These are phyloP conservation scores for Amanita jacksonii DNA, from an alignment of 768 basidiomycete genomes.

Conservation along the genomic window DNA sequence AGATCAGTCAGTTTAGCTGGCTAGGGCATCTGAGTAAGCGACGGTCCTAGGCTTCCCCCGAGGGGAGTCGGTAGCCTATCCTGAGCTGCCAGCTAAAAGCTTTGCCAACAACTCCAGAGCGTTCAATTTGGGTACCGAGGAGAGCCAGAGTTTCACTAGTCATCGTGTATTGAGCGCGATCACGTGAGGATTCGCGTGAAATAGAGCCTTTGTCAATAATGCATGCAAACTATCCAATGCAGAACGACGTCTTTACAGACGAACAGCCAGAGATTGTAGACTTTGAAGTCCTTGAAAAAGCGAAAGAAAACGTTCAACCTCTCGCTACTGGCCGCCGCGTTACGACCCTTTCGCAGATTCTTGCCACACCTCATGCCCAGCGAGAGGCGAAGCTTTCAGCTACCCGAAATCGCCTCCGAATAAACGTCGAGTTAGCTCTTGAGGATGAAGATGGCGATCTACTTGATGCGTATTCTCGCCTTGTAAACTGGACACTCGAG, in stretches of 20 bases:
- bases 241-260: conserved; percentile 36
- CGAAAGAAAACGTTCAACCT: conserved; percentile 84
- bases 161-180: too few species aligned
- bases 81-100: too few species aligned
- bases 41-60: too few species aligned
- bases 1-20: too few species aligned
- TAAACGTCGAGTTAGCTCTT: conserved; percentile 66
- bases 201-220: neutral
- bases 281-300: conserved; percentile 71
- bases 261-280: conserved; percentile 48
- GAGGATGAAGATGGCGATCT: conserved; percentile 80
- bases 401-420: conserved; percentile 54
- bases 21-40: too few species aligned
- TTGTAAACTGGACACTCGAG: conserved; percentile 89
- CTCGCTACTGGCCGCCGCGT: conserved; percentile 72
- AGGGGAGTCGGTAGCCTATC: too few species aligned
- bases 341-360: conserved; percentile 63
- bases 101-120: too few species aligned
- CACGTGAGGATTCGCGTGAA: conserved; percentile 3
- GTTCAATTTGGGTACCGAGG: too few species aligned
- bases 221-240: neutral
- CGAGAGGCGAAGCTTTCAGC: conserved; percentile 61
- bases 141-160: too few species aligned
- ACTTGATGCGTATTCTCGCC: conserved; percentile 75
- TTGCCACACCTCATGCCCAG: conserved; percentile 70